Percentiles rank a stretch among this genome's conserved stretches.
These are phyloP conservation scores for Thielaviopsis punctulata DNA, from an alignment of 2,329 filamentous ascomycete species.

Conservation along the genomic window DNA sequence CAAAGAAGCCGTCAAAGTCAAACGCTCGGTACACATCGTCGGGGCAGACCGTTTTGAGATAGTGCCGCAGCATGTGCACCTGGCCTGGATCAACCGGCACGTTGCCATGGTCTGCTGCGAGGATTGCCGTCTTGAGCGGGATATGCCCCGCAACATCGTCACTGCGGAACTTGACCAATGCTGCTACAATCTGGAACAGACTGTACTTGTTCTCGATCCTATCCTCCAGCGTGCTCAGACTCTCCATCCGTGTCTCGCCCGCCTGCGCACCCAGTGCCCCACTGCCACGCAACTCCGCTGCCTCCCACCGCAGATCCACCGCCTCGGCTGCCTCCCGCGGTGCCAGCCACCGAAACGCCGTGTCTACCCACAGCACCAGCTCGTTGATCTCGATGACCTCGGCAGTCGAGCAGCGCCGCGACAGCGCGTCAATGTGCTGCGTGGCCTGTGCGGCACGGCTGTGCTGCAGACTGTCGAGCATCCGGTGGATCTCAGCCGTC, in stretches of 20 bases:
- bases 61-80: slow-evolving; percentile 19
- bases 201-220: neutral
- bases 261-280: no score
- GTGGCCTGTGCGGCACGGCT: slow-evolving; percentile 19
- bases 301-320: neutral
- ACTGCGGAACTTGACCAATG: neutral
- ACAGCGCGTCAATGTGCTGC: slow-evolving; percentile 19
- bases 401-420: slow-evolving; percentile 18
- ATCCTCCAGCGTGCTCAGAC: neutral
- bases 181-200: neutral
- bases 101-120: slow-evolving; percentile 11
- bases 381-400: slow-evolving; percentile 23
- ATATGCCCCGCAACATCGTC: neutral
- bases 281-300: neutral
- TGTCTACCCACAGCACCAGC: slow-evolving; percentile 21
- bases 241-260: neutral
- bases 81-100: slow-evolving; percentile 7
- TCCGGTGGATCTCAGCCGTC: slow-evolving; percentile 19
- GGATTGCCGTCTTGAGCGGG: neutral
- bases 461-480: slow-evolving; percentile 18
- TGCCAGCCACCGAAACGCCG: slow-evolving; percentile 15
- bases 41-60: slow-evolving; percentile 20
- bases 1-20: slow-evolving; percentile 20
- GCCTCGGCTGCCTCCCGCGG: slow-evolving; percentile 17
- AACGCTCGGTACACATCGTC: no score